phyloP scores from a whole-genome alignment of 2,329 filamentous ascomycete species.

The Cryoendolithus antarcticus region DNA sequence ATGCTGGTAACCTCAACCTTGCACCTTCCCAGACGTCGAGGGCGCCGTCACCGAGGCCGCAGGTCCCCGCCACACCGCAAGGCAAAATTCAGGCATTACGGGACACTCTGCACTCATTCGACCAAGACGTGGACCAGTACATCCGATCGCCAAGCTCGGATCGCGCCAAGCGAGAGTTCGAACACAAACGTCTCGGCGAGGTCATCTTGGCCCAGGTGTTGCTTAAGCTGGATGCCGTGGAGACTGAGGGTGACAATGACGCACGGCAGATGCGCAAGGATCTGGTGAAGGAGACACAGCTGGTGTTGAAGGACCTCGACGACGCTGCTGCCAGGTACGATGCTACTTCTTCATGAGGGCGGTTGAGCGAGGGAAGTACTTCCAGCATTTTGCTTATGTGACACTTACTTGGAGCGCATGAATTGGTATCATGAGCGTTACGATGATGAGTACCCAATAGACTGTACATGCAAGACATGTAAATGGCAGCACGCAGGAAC shows the following conservation, averaged over 20 bases:
- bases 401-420: no score
- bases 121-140: slow-evolving; percentile 55
- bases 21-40: slow-evolving; percentile 17
- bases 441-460: no score
- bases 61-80: slow-evolving; percentile 33
- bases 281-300: slow-evolving; percentile 60
- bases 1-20: slow-evolving; percentile 25
- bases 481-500: no score
- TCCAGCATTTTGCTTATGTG: no score
- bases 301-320: slow-evolving; percentile 53
- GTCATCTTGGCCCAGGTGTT: slow-evolving; percentile 64
- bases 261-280: slow-evolving; percentile 57
- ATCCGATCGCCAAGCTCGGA: slow-evolving; percentile 51
- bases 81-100: slow-evolving; percentile 58
- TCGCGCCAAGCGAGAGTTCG: slow-evolving; percentile 54
- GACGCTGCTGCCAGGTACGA: slow-evolving; percentile 10
- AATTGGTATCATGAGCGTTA: no score
- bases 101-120: slow-evolving; percentile 49
- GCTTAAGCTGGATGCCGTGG: slow-evolving; percentile 64
- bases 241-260: slow-evolving; percentile 56
- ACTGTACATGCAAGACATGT: no score
- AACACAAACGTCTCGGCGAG: slow-evolving; percentile 64
- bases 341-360: background rate
- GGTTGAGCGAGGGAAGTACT: no score
- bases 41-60: slow-evolving; percentile 29